phyloP scores from a whole-genome alignment of 73 alveolate genomes.

The Diophrys appendiculata region DNA sequence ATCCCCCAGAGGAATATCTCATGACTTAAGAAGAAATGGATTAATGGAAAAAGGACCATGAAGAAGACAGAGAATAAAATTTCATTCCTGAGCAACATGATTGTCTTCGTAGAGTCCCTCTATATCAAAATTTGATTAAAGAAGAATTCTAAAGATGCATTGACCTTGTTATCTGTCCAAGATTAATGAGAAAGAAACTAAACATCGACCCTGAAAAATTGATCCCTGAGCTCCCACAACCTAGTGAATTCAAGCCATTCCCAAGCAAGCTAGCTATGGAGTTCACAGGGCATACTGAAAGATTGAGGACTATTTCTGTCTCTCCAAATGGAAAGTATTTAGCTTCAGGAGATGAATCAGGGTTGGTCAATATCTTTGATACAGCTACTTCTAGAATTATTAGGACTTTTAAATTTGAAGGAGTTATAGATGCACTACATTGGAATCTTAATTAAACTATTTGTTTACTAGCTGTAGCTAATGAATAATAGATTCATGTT shows the following conservation, averaged over 20 bases:
- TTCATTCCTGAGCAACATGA: slow-evolving; percentile 77
- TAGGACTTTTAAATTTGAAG: slow-evolving; percentile 37
- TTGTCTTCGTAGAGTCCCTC: slow-evolving; percentile 91
- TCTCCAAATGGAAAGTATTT: slow-evolving; percentile 60
- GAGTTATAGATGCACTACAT: slow-evolving; percentile 34
- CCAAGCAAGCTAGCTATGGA: slow-evolving; percentile 88
- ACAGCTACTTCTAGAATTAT: slow-evolving; percentile 42
- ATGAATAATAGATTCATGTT: slow-evolving; percentile 32
- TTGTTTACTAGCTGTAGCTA: slow-evolving; percentile 35
- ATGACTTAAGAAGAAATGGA: slow-evolving; percentile 78
- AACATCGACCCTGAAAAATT: slow-evolving; percentile 86
- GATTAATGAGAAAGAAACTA: slow-evolving; percentile 91
- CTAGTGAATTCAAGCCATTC: slow-evolving; percentile 94
- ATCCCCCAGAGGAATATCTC: slow-evolving; percentile 92
- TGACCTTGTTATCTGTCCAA: slow-evolving; percentile 93
- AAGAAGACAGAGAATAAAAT: slow-evolving; percentile 77
- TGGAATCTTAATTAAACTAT: slow-evolving; percentile 34
- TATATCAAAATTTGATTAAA: slow-evolving; percentile 85
- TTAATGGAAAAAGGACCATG: slow-evolving; percentile 70
- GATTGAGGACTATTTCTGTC: slow-evolving; percentile 56
- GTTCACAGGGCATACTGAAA: slow-evolving; percentile 75
- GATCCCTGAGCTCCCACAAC: slow-evolving; percentile 97
- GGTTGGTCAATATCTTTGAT: slow-evolving; percentile 45
- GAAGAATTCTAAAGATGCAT: slow-evolving; percentile 95
- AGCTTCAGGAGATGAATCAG: slow-evolving; percentile 66